Evolutionary conservation across 441 rosid genomes (phyloP).

Genomic region (Brassica hybrid): DNA sequence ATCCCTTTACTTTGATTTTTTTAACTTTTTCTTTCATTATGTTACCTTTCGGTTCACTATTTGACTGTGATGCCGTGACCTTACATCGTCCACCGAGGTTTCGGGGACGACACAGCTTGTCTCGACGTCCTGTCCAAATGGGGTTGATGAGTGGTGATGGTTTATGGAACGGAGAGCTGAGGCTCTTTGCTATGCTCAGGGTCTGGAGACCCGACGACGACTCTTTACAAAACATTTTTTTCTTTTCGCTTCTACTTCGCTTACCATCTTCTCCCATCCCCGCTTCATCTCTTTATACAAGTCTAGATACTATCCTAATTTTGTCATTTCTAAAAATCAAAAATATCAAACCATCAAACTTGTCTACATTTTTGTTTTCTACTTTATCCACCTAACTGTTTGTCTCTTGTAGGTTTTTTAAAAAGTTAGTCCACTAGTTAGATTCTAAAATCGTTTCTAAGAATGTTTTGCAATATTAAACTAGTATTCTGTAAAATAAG

Average conservation of each 20-base stretch:
- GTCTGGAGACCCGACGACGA: conserved; percentile 37
- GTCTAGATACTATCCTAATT: conserved; percentile 14
- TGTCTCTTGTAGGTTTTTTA: neutral
- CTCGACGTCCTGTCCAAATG: conserved; percentile 7
- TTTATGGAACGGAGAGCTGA: conserved; percentile 5
- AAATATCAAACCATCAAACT: neutral
- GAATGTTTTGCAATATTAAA: too few relatives aligned
- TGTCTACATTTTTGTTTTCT: neutral
- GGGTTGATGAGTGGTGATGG: conserved; percentile 3
- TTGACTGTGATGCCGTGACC: conserved; percentile 4
- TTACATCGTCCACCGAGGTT: neutral
- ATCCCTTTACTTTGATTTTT: conserved; percentile 20
- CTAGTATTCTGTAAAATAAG: too few relatives aligned
- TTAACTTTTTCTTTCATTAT: neutral
- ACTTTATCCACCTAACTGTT: neutral
- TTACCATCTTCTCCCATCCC: conserved; percentile 12
- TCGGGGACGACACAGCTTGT: neutral
- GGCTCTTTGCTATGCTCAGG: neutral
- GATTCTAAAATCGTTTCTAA: neutral
- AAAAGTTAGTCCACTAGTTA: neutral
- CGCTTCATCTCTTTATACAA: conserved; percentile 34
- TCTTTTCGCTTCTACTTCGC: conserved; percentile 6
- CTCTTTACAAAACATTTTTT: conserved; percentile 40
- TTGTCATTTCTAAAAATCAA: neutral
- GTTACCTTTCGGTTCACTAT: neutral